phyloP scores from a whole-genome alignment of 371 early-diverging fungal genomes.

The Mortierella sp. region DNA sequence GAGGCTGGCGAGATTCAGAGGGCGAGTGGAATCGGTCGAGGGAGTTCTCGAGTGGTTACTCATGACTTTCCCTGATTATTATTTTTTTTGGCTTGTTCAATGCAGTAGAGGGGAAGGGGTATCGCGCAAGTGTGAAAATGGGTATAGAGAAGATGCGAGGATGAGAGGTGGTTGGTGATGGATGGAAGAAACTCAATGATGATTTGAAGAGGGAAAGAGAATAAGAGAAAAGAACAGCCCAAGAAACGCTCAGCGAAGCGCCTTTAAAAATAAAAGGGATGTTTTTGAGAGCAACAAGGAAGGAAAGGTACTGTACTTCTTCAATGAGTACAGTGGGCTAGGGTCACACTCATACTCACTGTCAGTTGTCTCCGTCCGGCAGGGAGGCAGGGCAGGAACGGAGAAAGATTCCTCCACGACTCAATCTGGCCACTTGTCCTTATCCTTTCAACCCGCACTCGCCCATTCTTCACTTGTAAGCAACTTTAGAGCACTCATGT shows the following conservation, averaged over 20 bases:
- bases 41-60: background rate
- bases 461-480: background rate
- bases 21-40: conserved; percentile 25
- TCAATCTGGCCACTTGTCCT: background rate
- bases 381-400: background rate
- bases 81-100: background rate
- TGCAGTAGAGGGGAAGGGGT: background rate
- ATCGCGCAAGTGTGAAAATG: background rate
- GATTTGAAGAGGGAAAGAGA: background rate
- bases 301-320: background rate
- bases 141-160: background rate
- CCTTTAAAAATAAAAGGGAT: background rate
- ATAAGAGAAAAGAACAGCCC: background rate
- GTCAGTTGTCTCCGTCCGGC: background rate
- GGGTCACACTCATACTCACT: background rate
- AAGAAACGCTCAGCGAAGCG: background rate
- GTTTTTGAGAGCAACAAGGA: background rate
- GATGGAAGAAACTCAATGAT: background rate
- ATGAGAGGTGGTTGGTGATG: too few species aligned
- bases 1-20: conserved; percentile 15
- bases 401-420: conserved; percentile 14
- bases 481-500: background rate
- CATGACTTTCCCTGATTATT: background rate
- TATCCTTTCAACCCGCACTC: background rate
- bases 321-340: background rate